phyloP scores from a whole-genome alignment of 1,284 basidiomycete genomes.

The Phellopilus nigrolimitatus region DNA sequence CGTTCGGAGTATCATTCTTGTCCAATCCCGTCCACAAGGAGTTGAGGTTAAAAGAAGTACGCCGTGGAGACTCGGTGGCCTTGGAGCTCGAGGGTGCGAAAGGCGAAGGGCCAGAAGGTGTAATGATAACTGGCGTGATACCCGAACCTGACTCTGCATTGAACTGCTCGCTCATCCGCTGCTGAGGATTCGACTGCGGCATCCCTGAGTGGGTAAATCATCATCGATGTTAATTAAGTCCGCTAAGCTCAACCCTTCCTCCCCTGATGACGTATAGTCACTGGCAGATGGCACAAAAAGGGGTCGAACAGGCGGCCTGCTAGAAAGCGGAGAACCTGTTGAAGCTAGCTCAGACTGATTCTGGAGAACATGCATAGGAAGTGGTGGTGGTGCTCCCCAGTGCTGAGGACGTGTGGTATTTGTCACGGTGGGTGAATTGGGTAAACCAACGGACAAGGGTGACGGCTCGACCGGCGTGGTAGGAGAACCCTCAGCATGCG shows the following conservation, averaged over 20 bases:
- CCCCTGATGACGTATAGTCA: slow-evolving; percentile 38
- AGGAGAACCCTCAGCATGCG: slow-evolving; percentile 21
- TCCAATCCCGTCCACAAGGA: slow-evolving; percentile 53
- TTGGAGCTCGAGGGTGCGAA: slow-evolving; percentile 42
- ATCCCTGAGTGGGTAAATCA: slow-evolving; percentile 36
- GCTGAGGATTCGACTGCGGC: slow-evolving; percentile 20
- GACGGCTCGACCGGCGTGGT: slow-evolving; percentile 19
- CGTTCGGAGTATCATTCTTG: slow-evolving; percentile 25
- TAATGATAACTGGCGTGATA: slow-evolving; percentile 23
- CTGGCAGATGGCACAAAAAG: slow-evolving; percentile 41
- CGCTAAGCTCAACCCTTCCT: slow-evolving; percentile 65
- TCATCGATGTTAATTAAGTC: slow-evolving; percentile 78
- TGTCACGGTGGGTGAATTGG: slow-evolving; percentile 32
- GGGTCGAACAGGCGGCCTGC: slow-evolving; percentile 33
- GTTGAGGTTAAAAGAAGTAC: slow-evolving; percentile 63
- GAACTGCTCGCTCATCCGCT: slow-evolving; percentile 11
- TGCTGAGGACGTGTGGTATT: slow-evolving; percentile 50
- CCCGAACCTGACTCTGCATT: slow-evolving; percentile 13
- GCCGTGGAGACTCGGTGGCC: slow-evolving; percentile 24
- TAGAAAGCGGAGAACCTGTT: slow-evolving; percentile 24
- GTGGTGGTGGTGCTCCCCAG: slow-evolving; percentile 58
- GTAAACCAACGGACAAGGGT: slow-evolving; percentile 33
- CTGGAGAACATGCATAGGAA: slow-evolving; percentile 39
- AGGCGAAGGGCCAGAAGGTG: slow-evolving; percentile 39
- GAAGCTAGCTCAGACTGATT: slow-evolving; percentile 23